These are phyloP conservation scores for Cladosporium velox DNA, from an alignment of 2,329 filamentous ascomycete species.

Conservation along the genomic window DNA sequence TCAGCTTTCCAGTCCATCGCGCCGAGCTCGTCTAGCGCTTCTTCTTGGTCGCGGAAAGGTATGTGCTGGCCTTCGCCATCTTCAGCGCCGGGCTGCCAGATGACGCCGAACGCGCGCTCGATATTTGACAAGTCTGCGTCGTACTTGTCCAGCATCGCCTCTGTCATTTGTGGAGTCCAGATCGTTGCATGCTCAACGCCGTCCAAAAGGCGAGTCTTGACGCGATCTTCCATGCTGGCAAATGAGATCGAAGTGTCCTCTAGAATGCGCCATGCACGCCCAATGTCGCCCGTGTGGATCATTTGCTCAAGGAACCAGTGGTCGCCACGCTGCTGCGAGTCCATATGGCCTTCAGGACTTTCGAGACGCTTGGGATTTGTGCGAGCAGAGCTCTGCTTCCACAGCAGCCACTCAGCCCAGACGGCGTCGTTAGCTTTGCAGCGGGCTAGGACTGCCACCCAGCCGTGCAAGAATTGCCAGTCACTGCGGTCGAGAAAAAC, in stretches of 20 bases:
- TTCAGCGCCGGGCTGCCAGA: conserved; percentile 30
- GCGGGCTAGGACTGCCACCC: conserved; percentile 38
- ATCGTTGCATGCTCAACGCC: conserved; percentile 30
- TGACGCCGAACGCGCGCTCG: conserved; percentile 36
- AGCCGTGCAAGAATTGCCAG: conserved; percentile 39
- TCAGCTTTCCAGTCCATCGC: conserved; percentile 29
- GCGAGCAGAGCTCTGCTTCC: conserved; percentile 32
- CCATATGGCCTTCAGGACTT: conserved; percentile 22
- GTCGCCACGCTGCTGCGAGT: conserved; percentile 34
- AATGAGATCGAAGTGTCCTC: conserved; percentile 31
- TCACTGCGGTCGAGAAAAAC: conserved; percentile 35
- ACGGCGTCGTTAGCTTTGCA: conserved; percentile 34
- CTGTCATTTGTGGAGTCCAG: conserved; percentile 31
- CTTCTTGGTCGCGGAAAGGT: conserved; percentile 31
- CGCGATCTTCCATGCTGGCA: conserved; percentile 24
- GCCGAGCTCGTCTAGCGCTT: conserved; percentile 34
- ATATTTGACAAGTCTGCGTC: conserved; percentile 35
- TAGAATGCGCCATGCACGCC: conserved; percentile 36
- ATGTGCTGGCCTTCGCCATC: conserved; percentile 32
- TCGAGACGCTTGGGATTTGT: conserved; percentile 27
- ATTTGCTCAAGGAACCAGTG: conserved; percentile 41
- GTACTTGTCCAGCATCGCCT: conserved; percentile 34
- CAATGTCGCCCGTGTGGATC: conserved; percentile 32
- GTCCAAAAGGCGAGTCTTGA: conserved; percentile 33
- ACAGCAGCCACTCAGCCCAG: conserved; percentile 39